phyloP scores from a whole-genome alignment of 768 basidiomycete genomes.

The Mycena olivaceomarginata region DNA sequence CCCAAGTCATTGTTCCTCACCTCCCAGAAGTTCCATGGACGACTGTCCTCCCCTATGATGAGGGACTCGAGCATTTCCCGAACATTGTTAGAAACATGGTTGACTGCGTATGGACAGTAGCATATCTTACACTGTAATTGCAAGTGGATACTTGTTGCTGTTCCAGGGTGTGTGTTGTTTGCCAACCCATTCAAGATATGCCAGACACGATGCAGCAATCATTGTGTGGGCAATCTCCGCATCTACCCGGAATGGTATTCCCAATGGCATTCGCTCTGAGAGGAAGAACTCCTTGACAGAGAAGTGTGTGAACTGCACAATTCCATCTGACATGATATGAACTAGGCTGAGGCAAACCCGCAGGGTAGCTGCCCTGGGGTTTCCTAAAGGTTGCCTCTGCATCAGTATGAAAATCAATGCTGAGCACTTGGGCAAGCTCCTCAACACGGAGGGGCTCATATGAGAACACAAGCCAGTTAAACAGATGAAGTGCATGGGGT shows the following conservation, averaged over 20 bases:
- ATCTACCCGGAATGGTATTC: neutral
- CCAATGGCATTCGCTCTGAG: slow-evolving; percentile 19
- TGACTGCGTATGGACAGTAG: neutral
- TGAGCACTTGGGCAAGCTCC: neutral
- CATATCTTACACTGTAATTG: neutral
- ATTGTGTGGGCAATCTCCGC: slow-evolving; percentile 8
- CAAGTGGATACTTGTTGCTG: neutral
- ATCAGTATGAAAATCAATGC: neutral
- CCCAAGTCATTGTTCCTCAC: too few species aligned
- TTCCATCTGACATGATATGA: neutral
- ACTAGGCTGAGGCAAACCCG: neutral
- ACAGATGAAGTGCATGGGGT: neutral
- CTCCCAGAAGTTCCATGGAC: neutral
- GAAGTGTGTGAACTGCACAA: neutral
- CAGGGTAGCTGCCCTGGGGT: neutral
- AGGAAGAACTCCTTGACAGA: neutral
- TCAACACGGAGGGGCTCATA: neutral
- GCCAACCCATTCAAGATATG: neutral
- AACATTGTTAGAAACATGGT: neutral
- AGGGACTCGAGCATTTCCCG: neutral
- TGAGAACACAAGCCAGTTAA: slow-evolving; percentile 3
- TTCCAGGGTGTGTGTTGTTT: neutral
- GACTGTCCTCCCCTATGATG: neutral
- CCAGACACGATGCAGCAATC: slow-evolving; percentile 1
- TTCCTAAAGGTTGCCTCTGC: neutral